These are phyloP conservation scores for Coniochaeta prunicola DNA, from an alignment of 2,329 filamentous ascomycete species.

Conservation along the genomic window DNA sequence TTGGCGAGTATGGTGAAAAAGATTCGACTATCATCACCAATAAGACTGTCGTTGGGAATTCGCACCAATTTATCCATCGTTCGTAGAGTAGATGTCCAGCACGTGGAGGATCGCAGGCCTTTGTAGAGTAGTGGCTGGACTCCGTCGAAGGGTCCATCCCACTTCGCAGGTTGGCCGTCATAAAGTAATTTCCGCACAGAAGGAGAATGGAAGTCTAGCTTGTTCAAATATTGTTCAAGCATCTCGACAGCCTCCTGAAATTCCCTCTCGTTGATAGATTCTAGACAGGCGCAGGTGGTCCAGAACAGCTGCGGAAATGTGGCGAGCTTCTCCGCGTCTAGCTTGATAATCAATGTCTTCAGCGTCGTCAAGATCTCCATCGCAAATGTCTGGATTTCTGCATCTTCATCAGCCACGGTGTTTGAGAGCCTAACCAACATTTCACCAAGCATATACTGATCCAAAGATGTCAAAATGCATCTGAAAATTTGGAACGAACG, in stretches of 20 bases:
- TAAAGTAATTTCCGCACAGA: conserved; percentile 62
- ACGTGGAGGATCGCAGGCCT: conserved; percentile 78
- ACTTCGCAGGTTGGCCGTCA: conserved; percentile 74
- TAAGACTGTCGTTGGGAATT: conserved; percentile 70
- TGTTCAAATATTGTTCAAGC: conserved; percentile 78
- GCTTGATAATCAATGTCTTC: conserved; percentile 80
- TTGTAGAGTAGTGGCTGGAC: conserved; percentile 84
- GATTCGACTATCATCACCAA: conserved; percentile 75
- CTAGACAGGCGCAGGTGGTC: conserved; percentile 92
- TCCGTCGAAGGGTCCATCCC: conserved; percentile 86
- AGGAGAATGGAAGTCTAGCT: conserved; percentile 70
- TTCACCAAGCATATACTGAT: conserved; percentile 90
- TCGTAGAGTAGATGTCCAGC: conserved; percentile 68
- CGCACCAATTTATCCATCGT: conserved; percentile 72
- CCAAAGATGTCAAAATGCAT: conserved; percentile 82
- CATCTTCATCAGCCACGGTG: conserved; percentile 90
- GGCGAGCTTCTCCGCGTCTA: conserved; percentile 71
- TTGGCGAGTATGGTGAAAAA: conserved; percentile 90
- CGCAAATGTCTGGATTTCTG: conserved; percentile 91
- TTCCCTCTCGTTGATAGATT: conserved; percentile 93
- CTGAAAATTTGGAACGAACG: conserved; percentile 96
- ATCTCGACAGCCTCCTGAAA: conserved; percentile 89
- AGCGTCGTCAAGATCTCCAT: conserved; percentile 96
- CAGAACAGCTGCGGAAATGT: conserved; percentile 96
- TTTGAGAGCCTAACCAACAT: conserved; percentile 95